Percentiles rank a stretch among this genome's conserved stretches.
Evolutionary conservation across 1,139 yeast genomes (phyloP).

Genomic region (Kodamaea alishanica): DNA sequence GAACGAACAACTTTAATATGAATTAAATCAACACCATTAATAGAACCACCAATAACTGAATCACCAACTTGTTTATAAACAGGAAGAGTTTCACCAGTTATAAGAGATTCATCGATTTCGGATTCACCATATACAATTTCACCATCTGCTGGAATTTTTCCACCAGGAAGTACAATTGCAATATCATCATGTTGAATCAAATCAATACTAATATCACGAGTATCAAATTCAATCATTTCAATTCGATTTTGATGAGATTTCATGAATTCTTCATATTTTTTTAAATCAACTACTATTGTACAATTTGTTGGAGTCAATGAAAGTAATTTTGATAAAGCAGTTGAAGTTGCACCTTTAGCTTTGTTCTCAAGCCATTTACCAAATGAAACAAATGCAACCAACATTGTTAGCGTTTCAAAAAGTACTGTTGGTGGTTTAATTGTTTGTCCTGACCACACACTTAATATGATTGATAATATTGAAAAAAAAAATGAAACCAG

Average conservation of each 20-base stretch:
- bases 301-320: constrained; percentile 81
- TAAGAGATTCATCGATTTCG: constrained; percentile 79
- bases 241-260: constrained; percentile 1
- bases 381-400: constrained; percentile 74
- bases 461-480: constrained; percentile 49
- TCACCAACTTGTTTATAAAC: constrained; percentile 61
- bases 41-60: constrained; percentile 80
- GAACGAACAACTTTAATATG: constrained; percentile 65
- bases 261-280: constrained; percentile 23
- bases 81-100: constrained; percentile 88
- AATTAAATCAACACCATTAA: constrained; percentile 74
- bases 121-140: constrained; percentile 69
- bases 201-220: constrained; percentile 56
- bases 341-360: constrained; percentile 92
- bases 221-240: constrained; percentile 15
- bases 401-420: constrained; percentile 86
- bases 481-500: constrained; percentile 76
- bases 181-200: constrained; percentile 74
- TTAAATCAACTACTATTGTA: constrained; percentile 49
- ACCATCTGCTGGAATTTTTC: constrained; percentile 91
- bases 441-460: constrained; percentile 37
- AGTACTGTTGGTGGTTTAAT: constrained; percentile 62
- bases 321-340: constrained; percentile 76
- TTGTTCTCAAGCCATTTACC: constrained; percentile 90
- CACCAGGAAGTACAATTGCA: constrained; percentile 79